Conservation (phyloP, 2,329 filamentous ascomycete genomes). For the Cladorrhinum sp. region DNA sequence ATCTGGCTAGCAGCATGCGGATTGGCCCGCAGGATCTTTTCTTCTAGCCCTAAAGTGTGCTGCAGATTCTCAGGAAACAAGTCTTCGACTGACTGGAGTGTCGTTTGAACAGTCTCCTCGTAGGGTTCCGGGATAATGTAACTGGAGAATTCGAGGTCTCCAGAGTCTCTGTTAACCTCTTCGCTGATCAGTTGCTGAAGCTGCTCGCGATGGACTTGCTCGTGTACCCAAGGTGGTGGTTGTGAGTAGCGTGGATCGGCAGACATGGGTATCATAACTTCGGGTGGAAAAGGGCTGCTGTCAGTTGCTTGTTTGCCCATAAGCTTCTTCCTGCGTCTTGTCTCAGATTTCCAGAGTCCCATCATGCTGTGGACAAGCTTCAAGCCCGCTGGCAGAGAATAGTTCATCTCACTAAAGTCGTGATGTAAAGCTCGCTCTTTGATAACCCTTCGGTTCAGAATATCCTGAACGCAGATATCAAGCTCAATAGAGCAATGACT, state of each 20-base stretch:
- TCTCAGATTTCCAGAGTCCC: conserved; percentile 88
- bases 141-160: conserved; percentile 56
- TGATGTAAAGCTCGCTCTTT: conserved; percentile 78
- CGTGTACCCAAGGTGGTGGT: conserved; percentile 86
- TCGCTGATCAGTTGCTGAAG: conserved; percentile 67
- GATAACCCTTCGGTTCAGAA: conserved; percentile 76
- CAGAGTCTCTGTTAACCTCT: conserved; percentile 43
- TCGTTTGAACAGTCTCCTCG: conserved; percentile 66
- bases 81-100: conserved; percentile 81
- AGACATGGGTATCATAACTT: conserved; percentile 85
- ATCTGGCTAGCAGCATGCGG: conserved; percentile 43
- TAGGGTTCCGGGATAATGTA: conserved; percentile 58
- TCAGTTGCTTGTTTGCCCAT: conserved; percentile 63
- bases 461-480: conserved; percentile 84
- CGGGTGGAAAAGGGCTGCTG: conserved; percentile 74
- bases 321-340: conserved; percentile 68
- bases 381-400: conserved; percentile 62
- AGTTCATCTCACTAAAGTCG: conserved; percentile 72
- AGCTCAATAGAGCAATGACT: conserved; percentile 90
- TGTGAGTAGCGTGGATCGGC: conserved; percentile 71
- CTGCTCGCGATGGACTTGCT: conserved; percentile 73
- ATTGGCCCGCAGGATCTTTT: conserved; percentile 30
- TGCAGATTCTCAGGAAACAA: conserved; percentile 69
- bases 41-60: conserved; percentile 43
- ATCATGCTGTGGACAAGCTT: conserved; percentile 93